phyloP scores from a whole-genome alignment of 2,329 filamentous ascomycete species.

The Cryoendolithus antarcticus region DNA sequence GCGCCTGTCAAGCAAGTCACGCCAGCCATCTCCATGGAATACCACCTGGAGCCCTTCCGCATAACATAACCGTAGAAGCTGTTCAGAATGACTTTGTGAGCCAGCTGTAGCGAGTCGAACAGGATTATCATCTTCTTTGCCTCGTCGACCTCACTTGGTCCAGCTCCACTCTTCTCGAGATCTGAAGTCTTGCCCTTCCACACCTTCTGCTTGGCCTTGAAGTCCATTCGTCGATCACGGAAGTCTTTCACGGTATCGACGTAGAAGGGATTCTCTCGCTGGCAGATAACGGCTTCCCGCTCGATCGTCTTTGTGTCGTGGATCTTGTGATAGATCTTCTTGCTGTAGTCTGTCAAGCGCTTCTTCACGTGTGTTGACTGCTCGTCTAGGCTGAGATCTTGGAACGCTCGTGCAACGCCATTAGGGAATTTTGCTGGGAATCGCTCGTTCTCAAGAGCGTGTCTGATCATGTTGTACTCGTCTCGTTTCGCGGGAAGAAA shows the following conservation, averaged over 20 bases:
- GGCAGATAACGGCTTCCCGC: conserved; percentile 93
- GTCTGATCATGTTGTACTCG: conserved; percentile 98
- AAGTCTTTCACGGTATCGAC: conserved; percentile 94
- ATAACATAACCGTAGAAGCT: conserved; percentile 99
- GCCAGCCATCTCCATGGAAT: conserved; percentile 98
- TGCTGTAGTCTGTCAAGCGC: conserved; percentile 80
- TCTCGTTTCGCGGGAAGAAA: conserved; percentile 91
- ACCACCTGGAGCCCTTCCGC: conserved; percentile 97
- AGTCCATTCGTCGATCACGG: conserved; percentile 93
- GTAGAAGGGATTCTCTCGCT: conserved; percentile 96
- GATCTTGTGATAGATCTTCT: conserved; percentile 99
- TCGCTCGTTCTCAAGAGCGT: conserved; percentile 79
- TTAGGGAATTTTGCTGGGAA: conserved; percentile 73
- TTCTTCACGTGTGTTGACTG: conserved; percentile 73
- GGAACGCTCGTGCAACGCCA: conserved; percentile 59
- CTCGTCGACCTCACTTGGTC: conserved; percentile 66
- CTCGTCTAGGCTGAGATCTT: conserved; percentile 70
- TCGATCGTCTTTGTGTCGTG: conserved; percentile 88
- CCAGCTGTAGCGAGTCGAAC: conserved; percentile 89
- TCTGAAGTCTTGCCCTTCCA: conserved; percentile 95
- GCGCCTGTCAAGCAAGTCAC: conserved; percentile 95
- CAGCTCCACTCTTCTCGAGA: conserved; percentile 70
- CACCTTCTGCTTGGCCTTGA: conserved; percentile 94
- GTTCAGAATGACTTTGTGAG: conserved; percentile 98
- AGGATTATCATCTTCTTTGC: conserved; percentile 98